Evolutionary conservation across 2,329 filamentous ascomycete genomes (phyloP).

Genomic region (Cordyceps pruinosa): DNA sequence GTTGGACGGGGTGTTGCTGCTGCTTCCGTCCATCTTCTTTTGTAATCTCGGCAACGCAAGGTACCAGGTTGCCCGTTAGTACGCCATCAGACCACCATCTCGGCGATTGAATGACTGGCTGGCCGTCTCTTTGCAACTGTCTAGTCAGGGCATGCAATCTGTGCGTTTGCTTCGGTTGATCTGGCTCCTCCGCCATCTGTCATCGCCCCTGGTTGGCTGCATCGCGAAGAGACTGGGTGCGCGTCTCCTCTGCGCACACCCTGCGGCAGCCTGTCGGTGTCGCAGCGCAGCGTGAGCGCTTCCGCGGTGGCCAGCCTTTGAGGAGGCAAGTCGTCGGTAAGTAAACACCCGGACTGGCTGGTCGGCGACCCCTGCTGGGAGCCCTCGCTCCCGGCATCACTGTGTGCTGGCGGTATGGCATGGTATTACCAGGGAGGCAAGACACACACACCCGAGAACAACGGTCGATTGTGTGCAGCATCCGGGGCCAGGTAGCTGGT

Average conservation of each 20-base stretch:
- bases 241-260: not conserved
- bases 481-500: not conserved
- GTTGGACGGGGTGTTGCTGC: not conserved
- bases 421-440: not conserved
- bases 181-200: constrained; percentile 16
- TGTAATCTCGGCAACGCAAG: not conserved
- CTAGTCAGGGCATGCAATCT: constrained; percentile 29
- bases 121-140: constrained; percentile 30
- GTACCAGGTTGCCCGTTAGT: not conserved
- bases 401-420: too few relatives aligned
- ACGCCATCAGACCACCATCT: not conserved
- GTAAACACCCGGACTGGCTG: not conserved
- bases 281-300: constrained; percentile 1
- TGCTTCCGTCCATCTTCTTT: not conserved
- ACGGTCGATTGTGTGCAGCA: not conserved
- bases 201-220: constrained; percentile 13
- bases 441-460: not conserved
- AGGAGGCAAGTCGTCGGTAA: not conserved
- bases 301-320: constrained; percentile 2
- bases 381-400: too few relatives aligned
- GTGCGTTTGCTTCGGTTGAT: constrained; percentile 27
- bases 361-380: constrained; percentile 1
- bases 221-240: not conserved
- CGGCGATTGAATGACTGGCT: not conserved
- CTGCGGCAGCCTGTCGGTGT: not conserved